Evolutionary conservation across 2,329 filamentous ascomycete genomes (phyloP), one percentile per base, ranked within the genome.

Genomic region (Xylaria sp.): DNA sequence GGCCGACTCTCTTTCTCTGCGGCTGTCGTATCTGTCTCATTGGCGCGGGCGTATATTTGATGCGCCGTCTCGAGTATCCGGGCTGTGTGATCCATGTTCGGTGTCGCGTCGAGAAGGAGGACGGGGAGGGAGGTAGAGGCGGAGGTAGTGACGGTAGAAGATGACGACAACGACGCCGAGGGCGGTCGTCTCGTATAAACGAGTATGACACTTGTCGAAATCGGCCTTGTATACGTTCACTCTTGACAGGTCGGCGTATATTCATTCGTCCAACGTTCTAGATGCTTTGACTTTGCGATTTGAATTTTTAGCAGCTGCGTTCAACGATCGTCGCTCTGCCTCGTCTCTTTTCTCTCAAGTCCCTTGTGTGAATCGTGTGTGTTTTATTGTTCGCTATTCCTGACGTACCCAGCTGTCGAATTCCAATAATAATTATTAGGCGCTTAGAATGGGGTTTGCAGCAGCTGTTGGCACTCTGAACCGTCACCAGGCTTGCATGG

Each of bases 31-130:
- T 66, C 71, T 40, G 74, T 78, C 11, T 75, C 71, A 69, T 80
- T 78, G 9, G 78, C 75, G 57, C 83, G 78, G 56, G 78, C 76
- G 63, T 83, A 83, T 71, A 70, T 70, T 63, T 72, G 63, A 61
- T 75, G 73, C 60, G 72, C 73, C 19, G 74, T 65, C 57, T 74
- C 69, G 67, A 80, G 74, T 28, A 74, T 73, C 54, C 74, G 71
- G 33, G 70, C 75, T 51, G 76, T 68, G 46, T 75, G 70, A 65
- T 79, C 77, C 78, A 80, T 80, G 38, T 25, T 35, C 12, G 60
- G 58, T 67, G 66, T 56, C 56, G 64, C 61, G 59, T 52, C 3
- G 33, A 23, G 54, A 37, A 33, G 14, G 19, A 1, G 35, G 4
- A 7, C 14, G 31, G 31, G 15, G 31, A 15, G 6, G 5, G 31